Conservation (phyloP, 805 yeast species). For the Alloascoidea hylecoeti region DNA sequence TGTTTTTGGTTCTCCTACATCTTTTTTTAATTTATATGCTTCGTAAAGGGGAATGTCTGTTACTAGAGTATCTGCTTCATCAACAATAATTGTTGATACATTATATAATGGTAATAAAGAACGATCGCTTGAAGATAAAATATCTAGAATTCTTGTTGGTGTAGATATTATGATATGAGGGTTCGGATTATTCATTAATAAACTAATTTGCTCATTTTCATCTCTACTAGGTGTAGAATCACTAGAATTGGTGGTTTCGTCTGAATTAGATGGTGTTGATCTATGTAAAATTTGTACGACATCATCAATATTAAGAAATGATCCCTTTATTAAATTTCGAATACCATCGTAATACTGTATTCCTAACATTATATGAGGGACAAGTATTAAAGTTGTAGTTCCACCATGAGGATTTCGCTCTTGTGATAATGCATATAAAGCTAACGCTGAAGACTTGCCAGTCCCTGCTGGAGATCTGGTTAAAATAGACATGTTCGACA, state of each 20-base stretch:
- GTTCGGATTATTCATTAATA: slow-evolving; percentile 8
- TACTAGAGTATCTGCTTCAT: no score
- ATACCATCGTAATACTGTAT: slow-evolving; percentile 14
- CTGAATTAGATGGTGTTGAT: slow-evolving; percentile 6
- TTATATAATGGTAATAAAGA: slow-evolving; percentile 7
- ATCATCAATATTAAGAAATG: slow-evolving; percentile 3
- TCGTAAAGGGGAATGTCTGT: no score
- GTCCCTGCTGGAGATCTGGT: slow-evolving; percentile 16
- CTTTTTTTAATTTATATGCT: no score
- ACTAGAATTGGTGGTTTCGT: no score
- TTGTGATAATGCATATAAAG: slow-evolving; percentile 12
- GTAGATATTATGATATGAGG: slow-evolving; percentile 41
- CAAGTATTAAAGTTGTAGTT: slow-evolving; percentile 16
- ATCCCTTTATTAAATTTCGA: slow-evolving; percentile 3
- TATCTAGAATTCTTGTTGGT: slow-evolving; percentile 36
- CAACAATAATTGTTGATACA: slow-evolving; percentile 12
- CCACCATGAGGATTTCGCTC: slow-evolving; percentile 4
- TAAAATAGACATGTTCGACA: slow-evolving; percentile 15
- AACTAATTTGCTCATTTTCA: slow-evolving; percentile 12
- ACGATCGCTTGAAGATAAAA: slow-evolving; percentile 19
- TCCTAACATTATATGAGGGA: slow-evolving; percentile 18
- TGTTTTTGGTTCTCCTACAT: no score
- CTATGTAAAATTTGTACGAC: slow-evolving; percentile 15
- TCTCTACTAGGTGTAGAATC: no score
- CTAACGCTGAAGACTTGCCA: slow-evolving; percentile 19